phyloP scores from a whole-genome alignment of 805 yeast species.

The Starmerella bombicola region DNA sequence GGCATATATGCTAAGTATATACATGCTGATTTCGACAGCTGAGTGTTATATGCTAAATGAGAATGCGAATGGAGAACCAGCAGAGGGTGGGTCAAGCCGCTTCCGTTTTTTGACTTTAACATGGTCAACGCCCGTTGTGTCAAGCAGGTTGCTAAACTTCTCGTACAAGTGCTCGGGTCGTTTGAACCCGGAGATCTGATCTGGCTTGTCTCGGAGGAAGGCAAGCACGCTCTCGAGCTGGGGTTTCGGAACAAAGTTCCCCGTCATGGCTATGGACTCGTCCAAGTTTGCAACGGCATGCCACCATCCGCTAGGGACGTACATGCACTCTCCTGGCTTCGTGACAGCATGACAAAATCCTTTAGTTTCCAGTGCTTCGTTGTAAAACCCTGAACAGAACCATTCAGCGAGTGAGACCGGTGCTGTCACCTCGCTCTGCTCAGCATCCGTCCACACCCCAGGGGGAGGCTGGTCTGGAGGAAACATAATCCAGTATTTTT shows the following conservation, averaged over 20 bases:
- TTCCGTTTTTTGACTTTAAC: no score
- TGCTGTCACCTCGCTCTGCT: constrained; percentile 77
- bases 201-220: constrained; percentile 53
- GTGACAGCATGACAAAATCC: constrained; percentile 59
- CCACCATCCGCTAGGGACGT: constrained; percentile 98
- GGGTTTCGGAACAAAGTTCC: constrained; percentile 64
- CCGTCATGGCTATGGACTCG: constrained; percentile 61
- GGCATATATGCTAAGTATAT: no score
- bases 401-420: constrained; percentile 92
- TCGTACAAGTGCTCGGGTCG: constrained; percentile 47
- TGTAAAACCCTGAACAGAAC: constrained; percentile 71
- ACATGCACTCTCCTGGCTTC: constrained; percentile 69
- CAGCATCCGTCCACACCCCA: constrained; percentile 64
- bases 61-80: constrained; percentile 13
- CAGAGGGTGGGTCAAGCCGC: no score
- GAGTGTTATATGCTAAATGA: constrained; percentile 7
- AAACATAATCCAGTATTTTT: constrained; percentile 78
- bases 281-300: constrained; percentile 80
- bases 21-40: no score
- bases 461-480: constrained; percentile 72
- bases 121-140: constrained; percentile 22
- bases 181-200: constrained; percentile 67
- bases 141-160: constrained; percentile 42
- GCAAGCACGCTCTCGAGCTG: constrained; percentile 49
- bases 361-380: constrained; percentile 39